These are phyloP conservation scores for Fusarium humuli DNA, from an alignment of 2,329 filamentous ascomycete genomes.

Conservation along the genomic window DNA sequence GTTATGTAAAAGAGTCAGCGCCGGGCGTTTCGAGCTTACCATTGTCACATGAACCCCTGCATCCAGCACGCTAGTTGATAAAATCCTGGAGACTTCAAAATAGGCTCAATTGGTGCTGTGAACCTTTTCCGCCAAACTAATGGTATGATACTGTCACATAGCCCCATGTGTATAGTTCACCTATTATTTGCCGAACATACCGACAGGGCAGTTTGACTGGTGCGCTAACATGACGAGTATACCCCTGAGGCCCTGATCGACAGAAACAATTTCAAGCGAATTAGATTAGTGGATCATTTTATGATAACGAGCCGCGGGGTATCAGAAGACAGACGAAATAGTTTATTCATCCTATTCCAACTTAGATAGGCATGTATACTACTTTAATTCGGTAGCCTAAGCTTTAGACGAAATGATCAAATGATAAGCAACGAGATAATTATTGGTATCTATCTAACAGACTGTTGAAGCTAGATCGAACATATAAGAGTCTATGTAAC, in stretches of 20 bases:
- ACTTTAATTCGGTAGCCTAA: too few relatives aligned
- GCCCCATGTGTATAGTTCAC: neutral
- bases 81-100: neutral
- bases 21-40: neutral
- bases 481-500: neutral
- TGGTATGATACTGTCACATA: neutral
- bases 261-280: neutral
- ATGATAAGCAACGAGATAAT: neutral
- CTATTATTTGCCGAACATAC: neutral
- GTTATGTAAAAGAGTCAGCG: neutral
- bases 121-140: neutral
- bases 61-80: neutral
- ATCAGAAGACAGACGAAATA: too few relatives aligned
- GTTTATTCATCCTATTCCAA: too few relatives aligned
- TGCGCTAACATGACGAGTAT: neutral
- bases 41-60: neutral
- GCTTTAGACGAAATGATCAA: neutral
- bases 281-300: neutral
- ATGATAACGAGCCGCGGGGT: neutral
- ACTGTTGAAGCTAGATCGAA: neutral
- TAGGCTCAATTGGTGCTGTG: constrained; percentile 12
- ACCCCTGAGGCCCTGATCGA: neutral
- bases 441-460: neutral
- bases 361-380: too few relatives aligned
- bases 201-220: neutral